phyloP scores from a whole-genome alignment of 176 grass and related monocot species.

The Juncus effusus region DNA sequence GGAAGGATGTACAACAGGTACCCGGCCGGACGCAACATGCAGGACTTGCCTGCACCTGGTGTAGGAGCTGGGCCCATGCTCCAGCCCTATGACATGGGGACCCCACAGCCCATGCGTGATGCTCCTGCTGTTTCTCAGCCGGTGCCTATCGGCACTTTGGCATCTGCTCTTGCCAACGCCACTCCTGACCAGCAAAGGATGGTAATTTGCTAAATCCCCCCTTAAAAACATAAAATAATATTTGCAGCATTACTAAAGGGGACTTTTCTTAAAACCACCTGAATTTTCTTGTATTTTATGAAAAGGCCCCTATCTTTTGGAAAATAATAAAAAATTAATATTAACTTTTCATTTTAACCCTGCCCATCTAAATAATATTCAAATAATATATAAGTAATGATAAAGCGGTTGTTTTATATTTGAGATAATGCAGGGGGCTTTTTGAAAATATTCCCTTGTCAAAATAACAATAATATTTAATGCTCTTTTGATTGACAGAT shows the following conservation, averaged over 20 bases:
- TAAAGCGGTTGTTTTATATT: too few relatives aligned
- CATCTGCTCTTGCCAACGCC: slow-evolving; percentile 91
- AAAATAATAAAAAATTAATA: slow-evolving; percentile 2
- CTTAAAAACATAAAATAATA: neutral
- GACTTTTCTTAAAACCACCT: too few relatives aligned
- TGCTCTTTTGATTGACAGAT: slow-evolving; percentile 33
- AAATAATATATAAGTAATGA: too few relatives aligned
- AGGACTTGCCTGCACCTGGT: slow-evolving; percentile 45
- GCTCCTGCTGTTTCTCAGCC: slow-evolving; percentile 46
- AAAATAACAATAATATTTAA: too few relatives aligned
- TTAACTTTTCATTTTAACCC: neutral
- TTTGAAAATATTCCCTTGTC: too few relatives aligned
- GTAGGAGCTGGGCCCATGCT: slow-evolving; percentile 65
- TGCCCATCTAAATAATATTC: neutral
- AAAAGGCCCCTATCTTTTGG: slow-evolving; percentile 1
- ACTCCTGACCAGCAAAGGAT: slow-evolving; percentile 86
- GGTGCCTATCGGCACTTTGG: slow-evolving; percentile 60
- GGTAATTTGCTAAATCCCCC: slow-evolving; percentile 40
- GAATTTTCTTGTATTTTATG: too few relatives aligned
- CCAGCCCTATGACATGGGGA: slow-evolving; percentile 63
- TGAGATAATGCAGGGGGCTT: too few relatives aligned
- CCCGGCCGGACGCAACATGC: slow-evolving; percentile 68
- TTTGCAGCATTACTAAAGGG: slow-evolving; percentile 7
- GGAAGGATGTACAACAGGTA: slow-evolving; percentile 73
- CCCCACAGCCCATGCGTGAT: slow-evolving; percentile 48